These are phyloP conservation scores for Fomitopsis palustris DNA, from an alignment of 1,284 basidiomycete species.

Conservation along the genomic window DNA sequence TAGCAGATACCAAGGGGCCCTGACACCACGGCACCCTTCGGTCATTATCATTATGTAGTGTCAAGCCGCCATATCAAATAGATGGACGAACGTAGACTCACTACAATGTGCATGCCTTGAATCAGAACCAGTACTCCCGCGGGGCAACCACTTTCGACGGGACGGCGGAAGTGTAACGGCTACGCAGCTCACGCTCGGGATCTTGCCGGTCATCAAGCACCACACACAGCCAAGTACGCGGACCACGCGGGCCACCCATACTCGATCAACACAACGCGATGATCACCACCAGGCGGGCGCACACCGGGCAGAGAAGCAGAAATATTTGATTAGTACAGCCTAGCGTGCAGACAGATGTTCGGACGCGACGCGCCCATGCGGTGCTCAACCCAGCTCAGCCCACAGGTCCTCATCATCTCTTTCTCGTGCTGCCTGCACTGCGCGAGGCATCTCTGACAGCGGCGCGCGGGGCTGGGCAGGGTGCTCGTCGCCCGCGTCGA, in stretches of 20 bases:
- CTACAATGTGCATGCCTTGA: neutral
- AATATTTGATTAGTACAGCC: neutral
- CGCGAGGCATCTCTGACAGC: slow-evolving; percentile 54
- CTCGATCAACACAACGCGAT: neutral
- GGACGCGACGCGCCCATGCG: neutral
- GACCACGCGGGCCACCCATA: neutral
- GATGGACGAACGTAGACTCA: neutral
- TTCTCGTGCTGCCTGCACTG: slow-evolving; percentile 47
- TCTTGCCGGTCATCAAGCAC: neutral
- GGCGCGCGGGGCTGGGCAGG: slow-evolving; percentile 29
- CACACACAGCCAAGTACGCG: neutral
- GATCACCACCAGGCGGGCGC: neutral
- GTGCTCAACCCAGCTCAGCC: slow-evolving; percentile 58
- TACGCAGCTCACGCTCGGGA: neutral
- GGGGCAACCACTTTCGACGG: neutral
- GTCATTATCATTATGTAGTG: neutral
- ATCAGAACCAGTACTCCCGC: no score
- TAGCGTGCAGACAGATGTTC: neutral
- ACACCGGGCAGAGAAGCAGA: neutral
- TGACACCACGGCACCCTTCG: neutral
- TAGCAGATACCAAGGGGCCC: no score
- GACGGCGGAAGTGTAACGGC: neutral
- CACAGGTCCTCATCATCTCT: slow-evolving; percentile 68
- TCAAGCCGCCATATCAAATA: neutral
- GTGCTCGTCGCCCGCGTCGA: slow-evolving; percentile 45